Conservation (phyloP, 345 rosid species). For the Eucalyptus pauciflora region DNA sequence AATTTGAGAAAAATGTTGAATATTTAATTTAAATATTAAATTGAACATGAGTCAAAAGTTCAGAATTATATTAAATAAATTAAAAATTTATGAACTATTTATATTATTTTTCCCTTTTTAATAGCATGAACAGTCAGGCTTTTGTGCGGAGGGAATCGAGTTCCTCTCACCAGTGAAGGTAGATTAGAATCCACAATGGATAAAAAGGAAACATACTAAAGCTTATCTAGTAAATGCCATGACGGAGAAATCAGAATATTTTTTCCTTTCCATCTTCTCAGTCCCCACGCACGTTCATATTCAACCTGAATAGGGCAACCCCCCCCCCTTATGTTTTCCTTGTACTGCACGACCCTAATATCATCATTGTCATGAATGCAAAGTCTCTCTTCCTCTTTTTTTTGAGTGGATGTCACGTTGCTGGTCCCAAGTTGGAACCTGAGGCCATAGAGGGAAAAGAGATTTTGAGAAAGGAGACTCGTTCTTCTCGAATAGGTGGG, state of each 20-base stretch:
- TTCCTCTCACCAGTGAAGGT: neutral
- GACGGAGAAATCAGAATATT: too few species aligned
- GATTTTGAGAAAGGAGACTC: neutral
- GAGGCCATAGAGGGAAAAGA: neutral
- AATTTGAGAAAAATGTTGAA: too few species aligned
- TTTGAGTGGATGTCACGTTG: neutral
- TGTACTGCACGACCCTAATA: neutral
- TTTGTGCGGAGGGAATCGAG: neutral
- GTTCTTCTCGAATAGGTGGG: neutral
- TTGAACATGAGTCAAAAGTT: rapidly evolving
- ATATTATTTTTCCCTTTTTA: neutral
- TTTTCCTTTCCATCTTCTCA: neutral
- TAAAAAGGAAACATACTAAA: too few species aligned
- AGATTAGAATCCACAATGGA: neutral
- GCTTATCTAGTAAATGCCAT: neutral
- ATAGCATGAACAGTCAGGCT: neutral
- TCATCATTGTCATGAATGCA: neutral
- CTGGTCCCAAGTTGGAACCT: neutral
- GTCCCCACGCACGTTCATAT: neutral
- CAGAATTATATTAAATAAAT: rapidly evolving
- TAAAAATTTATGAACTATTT: too few species aligned
- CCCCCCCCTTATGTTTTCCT: neutral
- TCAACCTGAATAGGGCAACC: neutral
- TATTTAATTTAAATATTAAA: too few species aligned
- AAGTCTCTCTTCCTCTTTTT: neutral